A percentile compares a stretch with the other conserved stretches of the same genome.
Conservation (phyloP, 805 yeast genomes). For the Cyberlindnera euphorbiae region DNA sequence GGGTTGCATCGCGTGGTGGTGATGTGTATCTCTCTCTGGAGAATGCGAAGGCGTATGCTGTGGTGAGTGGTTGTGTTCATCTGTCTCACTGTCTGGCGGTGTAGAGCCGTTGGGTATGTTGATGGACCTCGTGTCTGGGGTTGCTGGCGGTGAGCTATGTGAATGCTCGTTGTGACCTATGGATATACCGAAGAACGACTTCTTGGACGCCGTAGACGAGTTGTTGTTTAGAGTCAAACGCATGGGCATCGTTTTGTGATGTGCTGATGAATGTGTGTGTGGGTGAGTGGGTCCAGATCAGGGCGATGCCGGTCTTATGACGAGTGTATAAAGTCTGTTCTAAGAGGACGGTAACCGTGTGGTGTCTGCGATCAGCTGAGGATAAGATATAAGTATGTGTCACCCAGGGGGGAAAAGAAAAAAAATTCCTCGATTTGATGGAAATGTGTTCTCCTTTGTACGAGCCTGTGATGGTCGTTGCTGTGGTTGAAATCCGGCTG, state of each 20-base stretch:
- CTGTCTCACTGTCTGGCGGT: background rate
- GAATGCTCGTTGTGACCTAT: background rate
- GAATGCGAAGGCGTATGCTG: conserved; percentile 2
- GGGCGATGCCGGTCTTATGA: too few species aligned
- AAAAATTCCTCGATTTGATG: too few species aligned
- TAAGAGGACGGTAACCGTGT: background rate
- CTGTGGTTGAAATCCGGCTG: too few species aligned
- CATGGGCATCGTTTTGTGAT: conserved; percentile 1
- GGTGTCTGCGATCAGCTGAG: too few species aligned
- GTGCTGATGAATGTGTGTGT: background rate
- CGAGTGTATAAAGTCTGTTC: too few species aligned
- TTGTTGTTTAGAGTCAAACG: conserved; percentile 10
- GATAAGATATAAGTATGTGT: too few species aligned
- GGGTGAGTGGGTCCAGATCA: too few species aligned
- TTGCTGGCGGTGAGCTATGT: too few species aligned
- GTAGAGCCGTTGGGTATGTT: background rate
- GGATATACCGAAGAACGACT: conserved; percentile 10
- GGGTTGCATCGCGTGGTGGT: conserved; percentile 16
- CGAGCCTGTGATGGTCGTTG: too few species aligned
- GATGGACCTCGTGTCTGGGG: too few species aligned
- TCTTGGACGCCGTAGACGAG: conserved; percentile 4
- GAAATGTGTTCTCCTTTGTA: too few species aligned
- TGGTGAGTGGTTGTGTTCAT: background rate
- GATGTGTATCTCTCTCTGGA: conserved; percentile 6
- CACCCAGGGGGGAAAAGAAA: too few species aligned